Evolutionary conservation across 768 basidiomycete genomes (phyloP).

Genomic region (Suillus decipiens): DNA sequence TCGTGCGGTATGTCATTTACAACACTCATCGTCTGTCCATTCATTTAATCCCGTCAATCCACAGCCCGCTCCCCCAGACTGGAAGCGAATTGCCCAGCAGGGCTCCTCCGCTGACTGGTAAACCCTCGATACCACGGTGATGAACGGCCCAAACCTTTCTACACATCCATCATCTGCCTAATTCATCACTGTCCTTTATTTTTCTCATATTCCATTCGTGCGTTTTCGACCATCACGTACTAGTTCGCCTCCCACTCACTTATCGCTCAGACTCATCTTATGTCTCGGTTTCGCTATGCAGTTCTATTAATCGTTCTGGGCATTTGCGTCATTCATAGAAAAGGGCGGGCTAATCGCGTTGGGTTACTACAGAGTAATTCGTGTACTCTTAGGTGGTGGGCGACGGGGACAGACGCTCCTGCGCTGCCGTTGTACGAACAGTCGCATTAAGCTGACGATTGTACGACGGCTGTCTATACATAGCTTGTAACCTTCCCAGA

Average conservation of each 20-base stretch:
- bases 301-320: not conserved
- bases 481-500: constrained; percentile 3
- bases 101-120: constrained; percentile 5
- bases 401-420: not conserved
- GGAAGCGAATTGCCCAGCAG: not conserved
- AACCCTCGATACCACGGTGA: not conserved
- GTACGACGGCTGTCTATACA: not conserved
- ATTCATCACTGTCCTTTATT: not conserved
- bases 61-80: not conserved
- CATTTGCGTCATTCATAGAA: not conserved
- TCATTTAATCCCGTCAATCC: not conserved
- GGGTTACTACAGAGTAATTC: constrained; percentile 3
- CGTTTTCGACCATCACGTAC: not conserved
- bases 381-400: not conserved
- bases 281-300: not conserved
- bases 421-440: not conserved
- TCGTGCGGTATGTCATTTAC: not conserved
- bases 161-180: not conserved
- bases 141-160: not conserved
- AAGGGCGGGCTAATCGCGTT: not conserved
- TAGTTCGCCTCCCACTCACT: not conserved
- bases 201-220: not conserved
- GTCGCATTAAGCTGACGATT: not conserved
- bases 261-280: not conserved
- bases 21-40: no score